Conservation (phyloP, 345 rosid genomes). For the Corchorus capsularis region DNA sequence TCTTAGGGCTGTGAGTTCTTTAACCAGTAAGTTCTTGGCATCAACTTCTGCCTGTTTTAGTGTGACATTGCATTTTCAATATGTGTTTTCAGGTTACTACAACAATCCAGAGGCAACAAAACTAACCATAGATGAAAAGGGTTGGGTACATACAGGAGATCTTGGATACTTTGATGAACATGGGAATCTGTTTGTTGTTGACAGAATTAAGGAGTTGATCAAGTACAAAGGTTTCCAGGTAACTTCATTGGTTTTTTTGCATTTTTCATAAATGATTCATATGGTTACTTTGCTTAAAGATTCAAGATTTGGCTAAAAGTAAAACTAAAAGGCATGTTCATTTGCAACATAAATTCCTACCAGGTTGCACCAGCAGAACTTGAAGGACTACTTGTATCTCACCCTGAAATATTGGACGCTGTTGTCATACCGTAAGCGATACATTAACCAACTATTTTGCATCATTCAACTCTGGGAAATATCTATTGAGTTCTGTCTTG, state of each 20-base stretch:
- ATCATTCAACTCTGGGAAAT: background rate
- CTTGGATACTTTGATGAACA: constrained; percentile 84
- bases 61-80: background rate
- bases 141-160: constrained; percentile 94
- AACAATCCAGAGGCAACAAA: constrained; percentile 82
- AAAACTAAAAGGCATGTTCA: background rate
- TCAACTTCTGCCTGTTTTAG: background rate
- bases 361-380: constrained; percentile 99
- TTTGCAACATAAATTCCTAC: constrained; percentile 16
- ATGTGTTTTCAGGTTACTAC: constrained; percentile 62
- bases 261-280: background rate
- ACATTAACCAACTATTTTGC: no score
- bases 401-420: constrained; percentile 79
- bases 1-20: background rate
- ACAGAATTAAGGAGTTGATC: constrained; percentile 90
- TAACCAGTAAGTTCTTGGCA: background rate
- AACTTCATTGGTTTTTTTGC: background rate
- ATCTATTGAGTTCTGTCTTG: background rate
- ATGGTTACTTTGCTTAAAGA: background rate
- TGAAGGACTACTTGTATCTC: constrained; percentile 92
- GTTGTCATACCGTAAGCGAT: constrained; percentile 88
- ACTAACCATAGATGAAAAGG: constrained; percentile 66
- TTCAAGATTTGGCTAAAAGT: background rate
- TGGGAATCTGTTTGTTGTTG: constrained; percentile 74
- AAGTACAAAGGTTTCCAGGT: constrained; percentile 97